phyloP scores from a whole-genome alignment of 1,284 basidiomycete genomes.

The Anthracocystis panici-leucophaei region DNA sequence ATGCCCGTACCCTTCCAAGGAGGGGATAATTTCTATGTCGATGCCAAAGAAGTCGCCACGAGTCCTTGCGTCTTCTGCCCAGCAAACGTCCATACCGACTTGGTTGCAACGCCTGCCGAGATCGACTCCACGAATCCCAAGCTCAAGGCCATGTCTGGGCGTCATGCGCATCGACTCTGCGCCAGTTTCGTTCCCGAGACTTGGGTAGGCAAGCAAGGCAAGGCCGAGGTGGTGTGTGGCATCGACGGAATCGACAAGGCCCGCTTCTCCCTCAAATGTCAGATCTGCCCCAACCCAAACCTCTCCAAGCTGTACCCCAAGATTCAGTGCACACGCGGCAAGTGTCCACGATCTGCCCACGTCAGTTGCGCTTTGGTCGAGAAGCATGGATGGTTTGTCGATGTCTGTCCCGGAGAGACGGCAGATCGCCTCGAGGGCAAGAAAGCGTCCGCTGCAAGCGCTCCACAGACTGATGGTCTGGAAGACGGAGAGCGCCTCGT shows the following conservation, averaged over 20 bases:
- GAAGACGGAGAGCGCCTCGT: conserved; percentile 61
- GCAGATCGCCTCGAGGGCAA: conserved; percentile 63
- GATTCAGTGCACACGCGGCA: conserved; percentile 92
- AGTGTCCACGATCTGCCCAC: conserved; percentile 92
- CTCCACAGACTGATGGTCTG: conserved; percentile 7
- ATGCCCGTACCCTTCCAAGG: conserved; percentile 31
- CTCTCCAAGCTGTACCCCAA: conserved; percentile 85
- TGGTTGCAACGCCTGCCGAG: conserved; percentile 49
- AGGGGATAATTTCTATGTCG: conserved; percentile 44
- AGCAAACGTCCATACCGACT: conserved; percentile 40
- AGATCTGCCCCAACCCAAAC: conserved; percentile 79
- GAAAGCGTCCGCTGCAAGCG: conserved; percentile 13
- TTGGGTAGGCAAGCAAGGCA: conserved; percentile 57
- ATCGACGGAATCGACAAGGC: conserved; percentile 59
- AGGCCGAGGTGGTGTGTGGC: conserved; percentile 55
- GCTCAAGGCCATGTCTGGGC: conserved; percentile 32
- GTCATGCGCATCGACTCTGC: conserved; percentile 66
- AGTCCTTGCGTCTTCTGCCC: conserved; percentile 70
- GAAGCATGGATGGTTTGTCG: conserved; percentile 64
- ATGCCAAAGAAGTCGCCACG: conserved; percentile 22
- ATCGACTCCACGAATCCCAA: conserved; percentile 30
- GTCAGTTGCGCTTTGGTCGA: conserved; percentile 81
- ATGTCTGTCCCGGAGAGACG: conserved; percentile 46
- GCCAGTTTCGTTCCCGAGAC: conserved; percentile 66
- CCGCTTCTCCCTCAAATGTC: conserved; percentile 77